Base-by-base conservation (phyloP, 108 stramenopile genomes). In the Schizochytrium sp. region DNA sequence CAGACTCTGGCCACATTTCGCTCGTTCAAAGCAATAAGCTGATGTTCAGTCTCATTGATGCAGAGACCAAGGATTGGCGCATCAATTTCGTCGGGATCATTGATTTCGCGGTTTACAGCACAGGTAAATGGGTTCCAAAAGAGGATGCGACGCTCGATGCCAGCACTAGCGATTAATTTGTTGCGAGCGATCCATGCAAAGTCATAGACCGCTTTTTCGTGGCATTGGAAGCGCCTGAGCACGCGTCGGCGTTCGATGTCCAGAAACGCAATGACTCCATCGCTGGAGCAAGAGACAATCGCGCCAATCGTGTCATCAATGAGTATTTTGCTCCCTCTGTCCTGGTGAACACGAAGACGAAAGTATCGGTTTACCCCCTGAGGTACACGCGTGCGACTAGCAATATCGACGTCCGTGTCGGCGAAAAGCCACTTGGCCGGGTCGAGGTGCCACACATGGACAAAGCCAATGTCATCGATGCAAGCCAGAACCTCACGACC, bases 121-220 rank as follows among this genome's bases (percentile, higher is more conserved):
- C 89, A 89, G 21, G 89, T 89, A 83, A 87, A 83, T 18, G 89
- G 89, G 89, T 89, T 89, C 89, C 72, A 89, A 5, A 58, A 87
- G 16, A 72, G 8, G 41, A 89, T 89, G 23, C 44, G 57, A 16
- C 89, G 89, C 21, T 45, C 72, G 5, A 47, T 23, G n/a, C 48
- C 89, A 8, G 57, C 51, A 58, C 72, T 72, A 25, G 89, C 89
- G 44, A 89, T 87, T 58, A 53, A 44, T 47, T 89, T 89, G 53
- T 57, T 41, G 19, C 63, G 10, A n/a, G 72, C 55, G 23, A 89
- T 60, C 69, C 87, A 91, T 8, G 72, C 89, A 29, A 92, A 91
- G 44, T 72, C 58, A 60, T 90, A 91, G 28, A 92, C 91, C 14
- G 89, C 72, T 43, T 91, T 89, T 29, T 21, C 29, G 72, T 92